Evolutionary conservation across 2,329 filamentous ascomycete species (phyloP).

Genomic region (Trichoderma sp.): DNA sequence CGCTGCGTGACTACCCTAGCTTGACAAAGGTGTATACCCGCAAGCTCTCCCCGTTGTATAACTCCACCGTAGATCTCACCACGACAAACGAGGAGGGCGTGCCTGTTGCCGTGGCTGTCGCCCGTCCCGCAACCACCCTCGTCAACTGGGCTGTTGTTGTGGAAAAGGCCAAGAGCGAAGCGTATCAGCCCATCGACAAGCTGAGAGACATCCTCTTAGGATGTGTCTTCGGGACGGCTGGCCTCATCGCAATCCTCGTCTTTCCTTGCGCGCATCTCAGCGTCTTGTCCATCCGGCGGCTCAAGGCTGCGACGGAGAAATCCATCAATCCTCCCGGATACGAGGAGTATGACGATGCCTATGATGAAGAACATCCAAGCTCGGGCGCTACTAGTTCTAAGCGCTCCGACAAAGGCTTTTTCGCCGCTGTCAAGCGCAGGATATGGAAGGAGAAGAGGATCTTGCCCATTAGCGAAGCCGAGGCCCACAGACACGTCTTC

Average conservation of each 20-base stretch:
- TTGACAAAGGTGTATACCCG: slow-evolving; percentile 61
- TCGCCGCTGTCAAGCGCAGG: slow-evolving; percentile 44
- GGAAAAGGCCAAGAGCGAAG: slow-evolving; percentile 74
- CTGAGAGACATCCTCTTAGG: slow-evolving; percentile 80
- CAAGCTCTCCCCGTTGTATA: slow-evolving; percentile 56
- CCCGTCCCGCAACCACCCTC: slow-evolving; percentile 65
- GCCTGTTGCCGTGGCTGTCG: slow-evolving; percentile 77
- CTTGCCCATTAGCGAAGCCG: slow-evolving; percentile 34
- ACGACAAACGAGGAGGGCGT: slow-evolving; percentile 72
- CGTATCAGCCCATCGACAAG: slow-evolving; percentile 72
- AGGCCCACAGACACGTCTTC: slow-evolving; percentile 61
- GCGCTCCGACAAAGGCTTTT: slow-evolving; percentile 49
- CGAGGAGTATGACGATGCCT: slow-evolving; percentile 49
- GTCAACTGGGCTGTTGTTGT: slow-evolving; percentile 83
- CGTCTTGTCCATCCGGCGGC: slow-evolving; percentile 74
- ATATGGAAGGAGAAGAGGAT: slow-evolving; percentile 41
- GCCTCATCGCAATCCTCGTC: slow-evolving; percentile 69
- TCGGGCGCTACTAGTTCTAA: slow-evolving; percentile 49
- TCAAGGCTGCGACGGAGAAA: slow-evolving; percentile 74
- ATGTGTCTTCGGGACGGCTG: slow-evolving; percentile 82
- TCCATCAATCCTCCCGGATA: slow-evolving; percentile 69
- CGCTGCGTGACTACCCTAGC: slow-evolving; percentile 63
- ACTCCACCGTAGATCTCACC: slow-evolving; percentile 68
- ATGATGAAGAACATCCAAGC: slow-evolving; percentile 49
- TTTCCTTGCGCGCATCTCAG: slow-evolving; percentile 81